A percentile compares a stretch with the other conserved stretches of the same genome.
These are phyloP conservation scores for Pistacia vera DNA, from an alignment of 345 rosid genomes.

Conservation along the genomic window DNA sequence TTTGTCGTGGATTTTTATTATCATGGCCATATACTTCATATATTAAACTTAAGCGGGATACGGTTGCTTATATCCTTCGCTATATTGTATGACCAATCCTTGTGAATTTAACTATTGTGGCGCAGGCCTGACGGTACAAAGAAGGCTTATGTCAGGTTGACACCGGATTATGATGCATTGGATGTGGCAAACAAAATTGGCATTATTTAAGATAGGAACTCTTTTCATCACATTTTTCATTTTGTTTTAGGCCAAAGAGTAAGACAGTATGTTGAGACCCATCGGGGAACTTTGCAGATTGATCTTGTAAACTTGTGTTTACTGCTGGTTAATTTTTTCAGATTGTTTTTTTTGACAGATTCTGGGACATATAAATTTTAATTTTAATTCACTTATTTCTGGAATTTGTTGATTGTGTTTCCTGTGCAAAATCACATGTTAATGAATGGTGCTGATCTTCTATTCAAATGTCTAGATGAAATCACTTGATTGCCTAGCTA, in stretches of 20 bases:
- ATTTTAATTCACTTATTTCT: background rate
- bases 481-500: background rate
- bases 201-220: slow-evolving; percentile 50
- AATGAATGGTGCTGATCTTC: no score
- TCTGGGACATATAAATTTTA: background rate
- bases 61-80: background rate
- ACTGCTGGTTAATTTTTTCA: background rate
- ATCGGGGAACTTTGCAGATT: slow-evolving; percentile 12
- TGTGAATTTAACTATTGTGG: background rate
- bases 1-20: background rate
- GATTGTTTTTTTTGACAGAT: background rate
- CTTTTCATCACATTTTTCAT: background rate
- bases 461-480: background rate
- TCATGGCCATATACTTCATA: background rate
- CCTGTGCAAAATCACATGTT: no score
- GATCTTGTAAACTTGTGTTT: slow-evolving; percentile 9
- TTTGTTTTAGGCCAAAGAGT: slow-evolving; percentile 11
- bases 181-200: slow-evolving; percentile 99
- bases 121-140: slow-evolving; percentile 94
- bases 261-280: slow-evolving; percentile 9
- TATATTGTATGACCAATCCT: background rate
- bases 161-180: slow-evolving; percentile 90
- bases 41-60: background rate
- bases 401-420: background rate
- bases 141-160: slow-evolving; percentile 92